Evolutionary conservation across 257 asterid species (phyloP).

Genomic region (Hygrophila difformis): DNA sequence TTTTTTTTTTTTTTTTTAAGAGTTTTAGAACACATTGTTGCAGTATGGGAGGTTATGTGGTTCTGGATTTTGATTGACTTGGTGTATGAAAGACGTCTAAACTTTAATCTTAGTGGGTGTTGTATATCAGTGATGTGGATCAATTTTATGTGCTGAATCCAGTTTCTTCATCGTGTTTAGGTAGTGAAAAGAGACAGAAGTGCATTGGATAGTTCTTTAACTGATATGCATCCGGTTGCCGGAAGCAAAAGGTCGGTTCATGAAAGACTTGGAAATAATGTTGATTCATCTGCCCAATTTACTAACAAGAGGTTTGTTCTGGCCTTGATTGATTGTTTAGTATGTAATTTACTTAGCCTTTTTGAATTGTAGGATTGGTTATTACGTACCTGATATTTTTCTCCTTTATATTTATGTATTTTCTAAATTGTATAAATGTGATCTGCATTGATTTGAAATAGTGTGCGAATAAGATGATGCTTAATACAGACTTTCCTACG

Average conservation of each 20-base stretch:
- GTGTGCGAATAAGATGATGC: constrained; percentile 3
- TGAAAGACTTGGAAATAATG: constrained; percentile 73
- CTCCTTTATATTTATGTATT: neutral
- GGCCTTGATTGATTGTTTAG: neutral
- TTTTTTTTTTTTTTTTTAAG: neutral
- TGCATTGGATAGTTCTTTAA: constrained; percentile 22
- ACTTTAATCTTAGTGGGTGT: neutral
- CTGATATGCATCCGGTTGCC: constrained; percentile 26
- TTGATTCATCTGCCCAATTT: constrained; percentile 36
- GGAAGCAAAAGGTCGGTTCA: constrained; percentile 71
- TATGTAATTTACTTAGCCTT: neutral
- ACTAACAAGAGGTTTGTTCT: constrained; percentile 50
- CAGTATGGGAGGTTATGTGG: neutral
- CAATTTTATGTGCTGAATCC: constrained; percentile 3
- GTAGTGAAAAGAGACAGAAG: constrained; percentile 64
- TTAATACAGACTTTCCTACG: neutral
- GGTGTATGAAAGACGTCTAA: neutral
- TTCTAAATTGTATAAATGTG: neutral
- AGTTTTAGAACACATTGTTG: neutral
- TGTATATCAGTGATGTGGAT: neutral
- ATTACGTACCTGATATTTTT: neutral
- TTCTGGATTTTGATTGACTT: neutral
- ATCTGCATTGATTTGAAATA: neutral
- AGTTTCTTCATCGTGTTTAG: too few species aligned
- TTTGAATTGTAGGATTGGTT: constrained; percentile 2